Evolutionary conservation across 140 eudicot genomes (phyloP).

Genomic region (Cichorium intybus): DNA sequence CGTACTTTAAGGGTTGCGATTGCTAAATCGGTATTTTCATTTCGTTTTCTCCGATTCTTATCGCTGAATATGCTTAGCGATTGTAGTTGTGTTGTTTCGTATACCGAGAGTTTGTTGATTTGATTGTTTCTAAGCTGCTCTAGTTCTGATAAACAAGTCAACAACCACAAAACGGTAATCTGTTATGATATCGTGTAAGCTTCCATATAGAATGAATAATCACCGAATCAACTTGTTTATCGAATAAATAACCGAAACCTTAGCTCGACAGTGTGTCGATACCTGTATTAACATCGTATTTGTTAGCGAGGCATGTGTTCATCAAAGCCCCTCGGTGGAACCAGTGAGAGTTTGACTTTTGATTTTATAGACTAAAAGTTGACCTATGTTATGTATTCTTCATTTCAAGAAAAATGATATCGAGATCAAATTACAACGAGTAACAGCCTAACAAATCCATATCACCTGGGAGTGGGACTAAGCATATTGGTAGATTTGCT

Average conservation of each 20-base stretch:
- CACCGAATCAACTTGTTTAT: constrained; percentile 1
- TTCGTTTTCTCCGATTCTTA: constrained; percentile 1
- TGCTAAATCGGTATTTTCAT: not conserved
- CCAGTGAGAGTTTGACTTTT: constrained; percentile 10
- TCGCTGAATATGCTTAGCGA: not conserved
- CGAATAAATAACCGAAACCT: not conserved
- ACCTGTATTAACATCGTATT: not conserved
- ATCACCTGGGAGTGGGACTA: not conserved
- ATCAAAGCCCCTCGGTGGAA: not conserved
- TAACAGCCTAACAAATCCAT: constrained; percentile 1
- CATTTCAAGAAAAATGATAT: not conserved
- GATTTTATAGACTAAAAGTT: not conserved
- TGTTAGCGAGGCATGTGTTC: not conserved
- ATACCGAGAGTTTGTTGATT: not conserved
- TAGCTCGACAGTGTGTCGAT: not conserved
- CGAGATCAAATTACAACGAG: not conserved
- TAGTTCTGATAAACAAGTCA: constrained; percentile 13
- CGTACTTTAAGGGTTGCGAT: not conserved
- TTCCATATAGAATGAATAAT: not conserved
- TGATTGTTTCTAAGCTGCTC: not conserved
- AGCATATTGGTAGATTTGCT: not conserved
- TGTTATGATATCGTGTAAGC: not conserved
- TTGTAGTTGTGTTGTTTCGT: not conserved
- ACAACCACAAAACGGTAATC: not conserved
- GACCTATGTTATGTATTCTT: not conserved